Conservation (phyloP, 2,329 filamentous ascomycete species). For the Pseudogymnoascus pannorum region DNA sequence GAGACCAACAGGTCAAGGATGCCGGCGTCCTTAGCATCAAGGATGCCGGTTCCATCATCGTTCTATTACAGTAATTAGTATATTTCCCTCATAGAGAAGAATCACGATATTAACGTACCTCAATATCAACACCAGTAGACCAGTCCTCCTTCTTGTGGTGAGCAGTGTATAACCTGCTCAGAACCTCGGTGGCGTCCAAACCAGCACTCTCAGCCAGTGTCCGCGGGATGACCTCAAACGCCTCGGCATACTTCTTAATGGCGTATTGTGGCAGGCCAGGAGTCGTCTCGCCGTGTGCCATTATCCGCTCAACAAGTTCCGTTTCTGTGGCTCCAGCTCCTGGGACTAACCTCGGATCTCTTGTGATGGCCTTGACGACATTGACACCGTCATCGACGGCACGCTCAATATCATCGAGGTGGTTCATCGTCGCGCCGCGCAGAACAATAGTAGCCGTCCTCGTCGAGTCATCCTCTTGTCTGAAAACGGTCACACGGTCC, state of each 20-base stretch:
- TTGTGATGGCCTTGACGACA: conserved; percentile 95
- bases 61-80: conserved; percentile 42
- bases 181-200: conserved; percentile 91
- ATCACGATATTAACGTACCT: conserved; percentile 41
- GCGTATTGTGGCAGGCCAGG: conserved; percentile 90
- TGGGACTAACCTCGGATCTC: conserved; percentile 82
- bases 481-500: conserved; percentile 95
- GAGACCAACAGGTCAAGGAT: conserved; percentile 87
- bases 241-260: conserved; percentile 95
- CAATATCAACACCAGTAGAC: conserved; percentile 89
- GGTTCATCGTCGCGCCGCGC: conserved; percentile 93
- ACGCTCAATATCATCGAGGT: conserved; percentile 92
- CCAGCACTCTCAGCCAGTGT: conserved; percentile 92
- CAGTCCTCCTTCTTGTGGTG: conserved; percentile 85
- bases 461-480: conserved; percentile 88
- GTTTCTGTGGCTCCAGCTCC: conserved; percentile 93
- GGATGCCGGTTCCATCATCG: conserved; percentile 67
- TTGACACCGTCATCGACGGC: conserved; percentile 98
- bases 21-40: conserved; percentile 80
- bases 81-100: background rate
- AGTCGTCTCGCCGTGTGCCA: conserved; percentile 84
- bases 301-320: conserved; percentile 87
- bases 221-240: conserved; percentile 93
- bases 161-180: conserved; percentile 86
- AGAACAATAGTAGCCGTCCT: conserved; percentile 91